Evolutionary conservation across 2,329 filamentous ascomycete genomes (phyloP).

Genomic region (Colletotrichum echinochloae): DNA sequence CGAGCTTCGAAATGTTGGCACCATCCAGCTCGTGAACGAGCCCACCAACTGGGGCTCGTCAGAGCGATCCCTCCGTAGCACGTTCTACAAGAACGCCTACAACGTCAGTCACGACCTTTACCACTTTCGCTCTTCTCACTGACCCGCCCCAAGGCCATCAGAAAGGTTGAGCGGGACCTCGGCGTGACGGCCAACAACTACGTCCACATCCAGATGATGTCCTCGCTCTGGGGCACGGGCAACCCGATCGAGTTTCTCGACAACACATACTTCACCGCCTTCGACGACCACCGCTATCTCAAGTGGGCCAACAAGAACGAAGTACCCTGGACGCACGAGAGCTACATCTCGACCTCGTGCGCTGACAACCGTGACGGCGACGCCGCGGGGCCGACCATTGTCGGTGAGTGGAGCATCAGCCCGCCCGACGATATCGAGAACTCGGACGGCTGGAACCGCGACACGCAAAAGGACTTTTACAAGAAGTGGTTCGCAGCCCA

Average conservation of each 20-base stretch:
- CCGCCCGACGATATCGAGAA: slow-evolving; percentile 62
- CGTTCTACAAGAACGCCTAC: slow-evolving; percentile 61
- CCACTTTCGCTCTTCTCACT: neutral
- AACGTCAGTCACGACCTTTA: slow-evolving; percentile 21
- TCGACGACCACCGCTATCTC: slow-evolving; percentile 70
- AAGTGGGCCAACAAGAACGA: slow-evolving; percentile 60
- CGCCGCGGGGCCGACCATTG: slow-evolving; percentile 57
- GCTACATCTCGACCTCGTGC: slow-evolving; percentile 66
- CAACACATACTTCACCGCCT: slow-evolving; percentile 59
- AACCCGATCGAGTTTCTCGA: slow-evolving; percentile 61
- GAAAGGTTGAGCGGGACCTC: slow-evolving; percentile 59
- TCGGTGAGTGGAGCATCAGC: slow-evolving; percentile 70
- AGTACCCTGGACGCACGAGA: slow-evolving; percentile 57
- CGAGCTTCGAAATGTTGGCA: slow-evolving; percentile 67
- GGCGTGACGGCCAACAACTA: slow-evolving; percentile 55
- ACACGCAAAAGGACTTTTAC: slow-evolving; percentile 63
- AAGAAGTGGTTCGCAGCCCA: slow-evolving; percentile 68
- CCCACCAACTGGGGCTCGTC: slow-evolving; percentile 56
- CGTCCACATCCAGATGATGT: slow-evolving; percentile 65
- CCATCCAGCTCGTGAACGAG: slow-evolving; percentile 70
- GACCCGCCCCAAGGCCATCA: slow-evolving; percentile 54
- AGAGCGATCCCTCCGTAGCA: slow-evolving; percentile 50
- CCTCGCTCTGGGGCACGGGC: slow-evolving; percentile 66
- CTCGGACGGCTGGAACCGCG: slow-evolving; percentile 56
- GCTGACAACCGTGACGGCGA: slow-evolving; percentile 56